Base-by-base conservation (phyloP, 2,329 filamentous ascomycete genomes). In the Lasiodiplodia sp. region DNA sequence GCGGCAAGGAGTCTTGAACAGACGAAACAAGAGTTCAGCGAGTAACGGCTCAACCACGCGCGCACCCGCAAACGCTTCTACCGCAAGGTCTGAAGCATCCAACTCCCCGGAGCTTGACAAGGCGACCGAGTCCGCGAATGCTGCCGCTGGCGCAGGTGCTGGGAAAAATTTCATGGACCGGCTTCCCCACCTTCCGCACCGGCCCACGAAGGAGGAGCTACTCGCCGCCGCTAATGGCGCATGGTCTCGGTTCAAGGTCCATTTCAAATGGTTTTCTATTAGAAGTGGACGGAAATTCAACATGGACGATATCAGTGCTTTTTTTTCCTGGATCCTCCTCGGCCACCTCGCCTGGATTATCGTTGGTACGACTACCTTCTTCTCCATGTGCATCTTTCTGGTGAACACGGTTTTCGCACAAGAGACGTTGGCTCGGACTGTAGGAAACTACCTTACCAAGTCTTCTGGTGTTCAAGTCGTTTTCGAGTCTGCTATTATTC, bases 201-300 rank as follows among this genome's bases (percentile, higher is more conserved):
- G 94, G 23, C 95, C 96, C 5, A 95, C 91, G 8, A 97, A 97
- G 77, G 94, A 97, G 78, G 96, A 99, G 79, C 86, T 99, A 34
- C 85, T 99, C 44, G 91, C 92, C 23, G 95, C 96, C 4, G 94
- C 96, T 44, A 97, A 90, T 25, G 94, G 94, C 1, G 97, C 98
- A 79, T 96, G 93, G 90, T 91, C 96, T 71, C 88, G 96, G 60
- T 81, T 97, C 55, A 93, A 91, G 76, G 92, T 98, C 28, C 91
- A 94, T 51, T 96, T 98, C 83, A 99, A 99, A 81, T 99, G 96
- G 96, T 91, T 96, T 75, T 96, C 96, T 2, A 99, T 99, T 74
- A 87, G 94, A 76, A 97, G 94, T 78, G 92, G 92, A 79, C 87
- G 96, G 47, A 96, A 96, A 0, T 99, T 96, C 88, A 99, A 97